phyloP scores from a whole-genome alignment of 2,329 filamentous ascomycete species.

The Phoma sp. region DNA sequence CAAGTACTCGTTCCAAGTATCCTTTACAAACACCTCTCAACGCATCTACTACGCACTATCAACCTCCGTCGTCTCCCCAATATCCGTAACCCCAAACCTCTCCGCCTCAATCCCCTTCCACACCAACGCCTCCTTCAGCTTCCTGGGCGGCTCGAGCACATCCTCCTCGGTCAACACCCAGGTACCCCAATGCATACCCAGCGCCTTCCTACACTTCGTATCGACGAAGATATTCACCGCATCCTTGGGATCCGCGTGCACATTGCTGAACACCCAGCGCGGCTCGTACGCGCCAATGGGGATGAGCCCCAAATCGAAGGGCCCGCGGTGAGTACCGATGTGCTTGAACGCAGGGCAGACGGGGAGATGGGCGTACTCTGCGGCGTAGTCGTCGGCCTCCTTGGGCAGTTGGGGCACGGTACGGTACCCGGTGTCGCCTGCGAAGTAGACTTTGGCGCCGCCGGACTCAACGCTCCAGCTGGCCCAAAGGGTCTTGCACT shows the following conservation, averaged over 20 bases:
- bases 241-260: conserved; percentile 88
- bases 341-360: conserved; percentile 83
- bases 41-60: background rate
- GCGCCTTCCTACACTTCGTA: conserved; percentile 75
- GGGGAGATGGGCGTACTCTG: conserved; percentile 68
- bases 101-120: conserved; percentile 76
- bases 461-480: conserved; percentile 81
- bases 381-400: conserved; percentile 72
- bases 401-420: conserved; percentile 69
- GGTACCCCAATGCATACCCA: conserved; percentile 90
- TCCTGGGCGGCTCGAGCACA: conserved; percentile 77
- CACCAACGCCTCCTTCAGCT: conserved; percentile 74
- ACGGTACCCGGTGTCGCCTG: conserved; percentile 88
- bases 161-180: conserved; percentile 89
- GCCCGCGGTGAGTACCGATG: conserved; percentile 79
- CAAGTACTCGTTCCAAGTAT: too few relatives aligned
- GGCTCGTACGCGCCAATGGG: conserved; percentile 90
- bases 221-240: conserved; percentile 88
- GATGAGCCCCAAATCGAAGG: conserved; percentile 89
- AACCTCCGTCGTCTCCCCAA: conserved; percentile 78
- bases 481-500: conserved; percentile 80
- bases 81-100: conserved; percentile 84
- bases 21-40: background rate
- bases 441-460: conserved; percentile 83
- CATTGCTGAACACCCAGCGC: conserved; percentile 73